These are phyloP conservation scores for Zygotorulaspora chibaensis DNA, from an alignment of 805 yeast species.

Conservation along the genomic window DNA sequence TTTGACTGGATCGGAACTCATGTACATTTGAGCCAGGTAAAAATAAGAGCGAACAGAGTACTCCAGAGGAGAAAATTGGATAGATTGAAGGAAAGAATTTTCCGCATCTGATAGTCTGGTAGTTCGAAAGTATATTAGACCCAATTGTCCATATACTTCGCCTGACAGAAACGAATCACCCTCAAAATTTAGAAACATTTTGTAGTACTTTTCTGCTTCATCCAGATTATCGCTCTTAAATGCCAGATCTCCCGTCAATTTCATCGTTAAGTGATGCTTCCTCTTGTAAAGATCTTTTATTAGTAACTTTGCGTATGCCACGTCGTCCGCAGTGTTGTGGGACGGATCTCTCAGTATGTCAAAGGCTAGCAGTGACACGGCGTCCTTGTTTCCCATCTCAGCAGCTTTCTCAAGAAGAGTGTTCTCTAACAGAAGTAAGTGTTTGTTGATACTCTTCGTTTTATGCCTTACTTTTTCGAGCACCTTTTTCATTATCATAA, in stretches of 20 bases:
- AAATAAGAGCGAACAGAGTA: conserved; percentile 72
- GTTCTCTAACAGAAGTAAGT: conserved; percentile 60
- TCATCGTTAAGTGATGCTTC: conserved; percentile 70
- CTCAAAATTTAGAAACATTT: conserved; percentile 53
- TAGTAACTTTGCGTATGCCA: conserved; percentile 55
- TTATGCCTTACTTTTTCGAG: conserved; percentile 56
- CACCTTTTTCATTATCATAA: conserved; percentile 64
- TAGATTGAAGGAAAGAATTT: conserved; percentile 54
- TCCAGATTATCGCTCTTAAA: conserved; percentile 43
- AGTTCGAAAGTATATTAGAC: conserved; percentile 54
- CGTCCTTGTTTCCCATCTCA: conserved; percentile 76
- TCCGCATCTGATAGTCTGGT: conserved; percentile 52
- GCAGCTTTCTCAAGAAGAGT: conserved; percentile 79
- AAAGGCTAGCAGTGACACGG: conserved; percentile 68
- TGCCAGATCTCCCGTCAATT: conserved; percentile 75
- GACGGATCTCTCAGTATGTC: conserved; percentile 47
- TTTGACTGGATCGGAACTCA: conserved; percentile 57
- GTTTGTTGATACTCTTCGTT: conserved; percentile 54
- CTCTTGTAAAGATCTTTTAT: conserved; percentile 52
- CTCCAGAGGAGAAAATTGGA: conserved; percentile 57
- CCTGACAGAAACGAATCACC: conserved; percentile 55
- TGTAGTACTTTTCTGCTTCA: conserved; percentile 59
- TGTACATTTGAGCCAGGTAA: conserved; percentile 66
- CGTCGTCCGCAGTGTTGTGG: conserved; percentile 45
- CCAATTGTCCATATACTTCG: conserved; percentile 68